Evolutionary conservation across 441 rosid genomes (phyloP).

Genomic region (Pelargonium cotyledonis): DNA sequence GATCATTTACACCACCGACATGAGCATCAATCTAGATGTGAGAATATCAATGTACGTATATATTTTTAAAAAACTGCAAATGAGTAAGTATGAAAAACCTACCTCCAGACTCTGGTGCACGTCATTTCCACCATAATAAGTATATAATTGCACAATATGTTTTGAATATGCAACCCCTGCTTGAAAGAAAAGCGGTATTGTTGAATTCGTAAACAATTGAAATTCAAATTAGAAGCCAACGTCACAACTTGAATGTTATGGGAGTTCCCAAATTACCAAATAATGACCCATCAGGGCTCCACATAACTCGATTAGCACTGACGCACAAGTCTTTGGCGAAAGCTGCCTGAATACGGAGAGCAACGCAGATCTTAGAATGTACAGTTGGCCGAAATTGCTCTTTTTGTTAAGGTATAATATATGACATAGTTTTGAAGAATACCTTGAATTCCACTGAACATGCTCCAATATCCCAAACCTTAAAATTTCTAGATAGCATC

Average conservation of each 20-base stretch:
- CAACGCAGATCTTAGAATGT: not conserved
- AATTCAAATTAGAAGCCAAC: not conserved
- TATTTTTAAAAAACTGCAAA: not conserved
- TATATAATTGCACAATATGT: slow-evolving; percentile 69
- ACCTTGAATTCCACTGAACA: slow-evolving; percentile 65
- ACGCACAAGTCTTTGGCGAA: slow-evolving; percentile 46
- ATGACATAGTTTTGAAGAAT: slow-evolving; percentile 8
- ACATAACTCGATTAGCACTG: slow-evolving; percentile 68
- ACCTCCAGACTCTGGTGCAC: slow-evolving; percentile 71
- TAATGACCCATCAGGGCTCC: slow-evolving; percentile 84
- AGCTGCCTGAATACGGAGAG: slow-evolving; percentile 40
- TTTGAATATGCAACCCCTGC: slow-evolving; percentile 86
- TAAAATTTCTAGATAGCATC: slow-evolving; percentile 49
- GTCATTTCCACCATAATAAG: slow-evolving; percentile 58
- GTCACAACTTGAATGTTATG: not conserved
- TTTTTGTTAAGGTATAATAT: not conserved
- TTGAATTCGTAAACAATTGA: not conserved
- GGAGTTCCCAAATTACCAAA: slow-evolving; percentile 42
- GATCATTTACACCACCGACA: slow-evolving; percentile 66
- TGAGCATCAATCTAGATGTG: slow-evolving; percentile 68
- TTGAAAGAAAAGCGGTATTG: slow-evolving; percentile 6
- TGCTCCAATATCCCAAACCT: slow-evolving; percentile 57
- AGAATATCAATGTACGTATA: slow-evolving; percentile 1
- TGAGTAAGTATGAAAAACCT: slow-evolving; percentile 16
- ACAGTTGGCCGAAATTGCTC: not conserved